Conservation (phyloP, 352 stramenopile genomes). For the Phytophthora tubulina region DNA sequence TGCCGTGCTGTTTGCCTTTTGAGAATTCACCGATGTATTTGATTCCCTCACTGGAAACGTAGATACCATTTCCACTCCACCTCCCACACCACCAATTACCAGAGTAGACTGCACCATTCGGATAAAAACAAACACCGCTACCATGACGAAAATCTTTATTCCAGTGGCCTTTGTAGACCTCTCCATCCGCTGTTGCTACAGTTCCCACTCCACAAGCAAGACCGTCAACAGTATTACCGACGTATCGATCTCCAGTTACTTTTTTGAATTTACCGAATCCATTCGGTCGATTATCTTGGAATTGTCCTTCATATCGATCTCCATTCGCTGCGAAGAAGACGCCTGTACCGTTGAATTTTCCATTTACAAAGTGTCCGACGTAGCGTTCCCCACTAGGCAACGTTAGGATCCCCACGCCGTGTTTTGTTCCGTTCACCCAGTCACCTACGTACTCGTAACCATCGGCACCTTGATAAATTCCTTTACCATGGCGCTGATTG, state of each 20-base stretch:
- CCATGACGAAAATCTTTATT: constrained; percentile 67
- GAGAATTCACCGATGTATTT: constrained; percentile 73
- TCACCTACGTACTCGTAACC: constrained; percentile 77
- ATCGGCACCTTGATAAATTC: constrained; percentile 67
- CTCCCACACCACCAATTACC: constrained; percentile 73
- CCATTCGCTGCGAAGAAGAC: constrained; percentile 72
- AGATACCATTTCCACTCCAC: constrained; percentile 67
- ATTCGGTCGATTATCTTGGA: constrained; percentile 49
- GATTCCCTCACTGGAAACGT: constrained; percentile 75
- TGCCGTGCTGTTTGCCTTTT: constrained; percentile 66
- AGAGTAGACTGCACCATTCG: constrained; percentile 80
- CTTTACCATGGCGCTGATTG: constrained; percentile 73
- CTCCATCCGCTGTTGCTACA: constrained; percentile 79
- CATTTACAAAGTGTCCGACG: constrained; percentile 82
- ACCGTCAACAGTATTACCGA: constrained; percentile 73
- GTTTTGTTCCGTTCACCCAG: constrained; percentile 77
- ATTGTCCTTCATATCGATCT: constrained; percentile 87
- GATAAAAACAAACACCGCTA: constrained; percentile 77
- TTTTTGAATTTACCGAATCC: constrained; percentile 77
- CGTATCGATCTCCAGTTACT: constrained; percentile 71
- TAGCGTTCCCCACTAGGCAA: constrained; percentile 87
- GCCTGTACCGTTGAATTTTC: constrained; percentile 82
- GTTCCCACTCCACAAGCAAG: constrained; percentile 81
- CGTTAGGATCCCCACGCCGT: constrained; percentile 86
- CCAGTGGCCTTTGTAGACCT: constrained; percentile 92